Base-by-base conservation (phyloP, 352 stramenopile genomes). In the Phytophthora sp. region DNA sequence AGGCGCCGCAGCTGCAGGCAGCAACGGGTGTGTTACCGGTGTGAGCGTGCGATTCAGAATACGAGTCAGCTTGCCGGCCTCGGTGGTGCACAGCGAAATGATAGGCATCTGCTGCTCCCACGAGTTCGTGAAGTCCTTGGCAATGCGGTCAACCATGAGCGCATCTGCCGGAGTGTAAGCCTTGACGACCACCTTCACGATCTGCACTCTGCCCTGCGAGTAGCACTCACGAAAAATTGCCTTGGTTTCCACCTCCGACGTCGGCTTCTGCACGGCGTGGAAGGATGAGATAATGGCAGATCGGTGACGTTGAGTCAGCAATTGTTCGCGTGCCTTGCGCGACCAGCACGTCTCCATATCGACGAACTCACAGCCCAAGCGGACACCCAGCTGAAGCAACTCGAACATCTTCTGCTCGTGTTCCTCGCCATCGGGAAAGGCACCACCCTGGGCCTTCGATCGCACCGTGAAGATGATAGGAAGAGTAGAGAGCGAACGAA, bases 381-480 rank as follows among this genome's bases (percentile, higher is more conserved):
- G 89, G 56, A 99, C 76, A 39, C 95, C 96, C 27, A 98, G 77
- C 8, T 89, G 73, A 15, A 99, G 80, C 46, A 99, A 69, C 29
- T 95, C 72, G 63, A 93, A 89, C 73, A 94, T 89, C 45, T 90
- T 91, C 58, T 86, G 84, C 62, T 93, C 79, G 44, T 94, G 62
- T 51, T 97, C 92, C 4, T 69, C 64, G 49, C 93, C 90, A 74
- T 98, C 90, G 3, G 93, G 93, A 79, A 98, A 99, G 16, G 84
- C 94, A 51, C 97, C 97, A 33, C 96, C 97, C 79, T 99, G 97
- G 60, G 86, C 68, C 50, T 91, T 77, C 15, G 95, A 98, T 20
- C 97, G 90, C 21, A 99, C 96, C 0, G 97, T 99, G 67, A 97
- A 99, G 35, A 99, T 97, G 64, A 99, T 94, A 2, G 97, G 96